phyloP scores from a whole-genome alignment of 148 eudicot genomes.

The Selenicereus undatus region DNA sequence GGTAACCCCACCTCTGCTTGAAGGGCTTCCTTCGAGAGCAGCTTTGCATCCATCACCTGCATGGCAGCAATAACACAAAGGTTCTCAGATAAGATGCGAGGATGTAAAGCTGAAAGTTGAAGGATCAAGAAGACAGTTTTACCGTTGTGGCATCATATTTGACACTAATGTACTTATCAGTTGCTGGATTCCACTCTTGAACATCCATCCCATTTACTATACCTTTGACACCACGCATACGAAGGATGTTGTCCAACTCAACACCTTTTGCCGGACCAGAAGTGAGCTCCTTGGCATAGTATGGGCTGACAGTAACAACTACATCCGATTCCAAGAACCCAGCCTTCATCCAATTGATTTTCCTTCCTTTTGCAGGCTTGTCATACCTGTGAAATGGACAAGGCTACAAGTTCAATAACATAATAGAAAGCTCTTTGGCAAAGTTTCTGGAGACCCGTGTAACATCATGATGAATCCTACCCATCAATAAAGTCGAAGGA shows the following conservation, averaged over 20 bases:
- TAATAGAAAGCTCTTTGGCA: neutral
- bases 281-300: constrained; percentile 75
- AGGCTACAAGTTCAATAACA: neutral
- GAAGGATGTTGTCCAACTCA: constrained; percentile 57
- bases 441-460: neutral
- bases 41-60: constrained; percentile 84
- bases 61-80: neutral
- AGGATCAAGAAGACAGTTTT: constrained; percentile 8
- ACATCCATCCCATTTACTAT: constrained; percentile 87
- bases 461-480: constrained; percentile 30
- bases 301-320: constrained; percentile 85
- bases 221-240: constrained; percentile 50
- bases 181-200: constrained; percentile 85
- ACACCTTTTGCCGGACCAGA: constrained; percentile 70
- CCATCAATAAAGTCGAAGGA: constrained; percentile 91
- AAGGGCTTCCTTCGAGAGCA: constrained; percentile 76
- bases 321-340: constrained; percentile 67
- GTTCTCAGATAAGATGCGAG: neutral
- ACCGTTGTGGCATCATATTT: constrained; percentile 75
- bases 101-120: constrained; percentile 7
- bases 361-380: constrained; percentile 81
- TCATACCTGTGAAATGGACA: constrained; percentile 41
- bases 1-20: constrained; percentile 92
- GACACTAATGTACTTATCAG: constrained; percentile 59
- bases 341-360: constrained; percentile 98